phyloP scores from a whole-genome alignment of 495 filamentous ascomycete genomes.

The Friedmanniomyces simplex region DNA sequence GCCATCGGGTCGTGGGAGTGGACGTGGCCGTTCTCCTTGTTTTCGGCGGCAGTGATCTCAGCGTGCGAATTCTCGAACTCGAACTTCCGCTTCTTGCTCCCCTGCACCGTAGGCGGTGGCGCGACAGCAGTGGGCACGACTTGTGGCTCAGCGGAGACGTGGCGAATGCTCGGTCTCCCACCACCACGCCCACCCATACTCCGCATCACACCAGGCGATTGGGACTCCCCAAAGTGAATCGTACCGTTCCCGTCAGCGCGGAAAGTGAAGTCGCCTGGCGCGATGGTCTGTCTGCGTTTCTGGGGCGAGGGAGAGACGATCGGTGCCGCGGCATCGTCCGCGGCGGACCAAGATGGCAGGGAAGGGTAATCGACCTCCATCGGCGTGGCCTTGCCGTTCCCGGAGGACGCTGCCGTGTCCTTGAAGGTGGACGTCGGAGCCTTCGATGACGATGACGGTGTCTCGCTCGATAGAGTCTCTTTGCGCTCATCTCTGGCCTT shows the following conservation, averaged over 20 bases:
- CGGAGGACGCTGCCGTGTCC: no score
- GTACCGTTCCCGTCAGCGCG: conserved; percentile 20
- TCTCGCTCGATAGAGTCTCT: neutral
- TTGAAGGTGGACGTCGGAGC: neutral
- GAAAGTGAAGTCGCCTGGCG: conserved; percentile 32
- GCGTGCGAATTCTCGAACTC: conserved; percentile 23
- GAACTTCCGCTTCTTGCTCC: conserved; percentile 33
- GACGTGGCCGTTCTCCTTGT: conserved; percentile 21
- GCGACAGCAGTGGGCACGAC: neutral
- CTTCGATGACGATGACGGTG: neutral
- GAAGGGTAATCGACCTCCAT: conserved; percentile 23
- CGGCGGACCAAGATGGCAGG: conserved; percentile 7
- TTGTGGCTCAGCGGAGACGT: conserved; percentile 16
- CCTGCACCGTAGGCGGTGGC: neutral
- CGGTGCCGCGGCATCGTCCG: neutral
- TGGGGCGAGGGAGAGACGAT: conserved; percentile 11
- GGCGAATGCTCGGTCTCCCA: conserved; percentile 15
- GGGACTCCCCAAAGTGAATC: conserved; percentile 22
- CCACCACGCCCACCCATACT: neutral
- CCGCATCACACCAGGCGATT: conserved; percentile 24
- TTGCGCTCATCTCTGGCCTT: conserved; percentile 34
- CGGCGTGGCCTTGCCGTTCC: conserved; percentile 7
- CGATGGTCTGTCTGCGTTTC: conserved; percentile 12
- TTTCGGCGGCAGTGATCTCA: neutral
- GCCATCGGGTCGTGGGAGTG: neutral